Base-by-base conservation (phyloP, 2,329 filamentous ascomycete species). In the Alternaria incomplexa region DNA sequence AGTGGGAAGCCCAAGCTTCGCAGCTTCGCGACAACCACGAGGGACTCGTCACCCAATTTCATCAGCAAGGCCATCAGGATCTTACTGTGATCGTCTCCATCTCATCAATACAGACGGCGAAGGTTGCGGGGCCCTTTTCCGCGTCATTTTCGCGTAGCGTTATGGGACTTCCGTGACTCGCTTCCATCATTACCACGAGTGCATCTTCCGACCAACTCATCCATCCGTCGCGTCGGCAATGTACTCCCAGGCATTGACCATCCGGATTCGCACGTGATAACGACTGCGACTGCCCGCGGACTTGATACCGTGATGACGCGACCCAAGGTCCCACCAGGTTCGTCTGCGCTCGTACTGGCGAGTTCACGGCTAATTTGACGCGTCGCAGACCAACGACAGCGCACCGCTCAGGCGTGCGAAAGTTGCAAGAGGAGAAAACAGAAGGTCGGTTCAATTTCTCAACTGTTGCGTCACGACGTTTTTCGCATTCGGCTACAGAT, bases 351-450 rank as follows among this genome's bases (percentile, higher is more conserved):
- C 58, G 53, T 32, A 57, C 56, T 51, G 61, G 44, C 43, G 48
- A 52, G 58, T 52, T n/a, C 36, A 32, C n/a, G 45, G 61, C 71
- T 75, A 64, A 75, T 60, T 82, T 87, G 87, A 85, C 85, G 68
- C 83, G 83, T 54, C 87, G 83, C 84, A 68, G 86, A 89, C 66
- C 87, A 89, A 77, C 84, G 88, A 67, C 86, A 88, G 78, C 85
- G 89, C 70, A 90, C 85, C 55, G 86, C 86, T 25, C 85, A 88
- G 69, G 89, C 89, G 44, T 91, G 89, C 76, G 86, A 89, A 66
- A 86, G 83, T 65, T 91, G 89, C 81, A 90, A 89, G 79, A 83
- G 85, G 63, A 85, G 88, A 65, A 91, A 91, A 77, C 88, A 90
- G 80, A 91, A 90, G 83, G 89, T 88, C 73, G 82, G 85, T 70